phyloP scores from a whole-genome alignment of 805 yeast genomes.

The Kodamaea hsintzibuensis region DNA sequence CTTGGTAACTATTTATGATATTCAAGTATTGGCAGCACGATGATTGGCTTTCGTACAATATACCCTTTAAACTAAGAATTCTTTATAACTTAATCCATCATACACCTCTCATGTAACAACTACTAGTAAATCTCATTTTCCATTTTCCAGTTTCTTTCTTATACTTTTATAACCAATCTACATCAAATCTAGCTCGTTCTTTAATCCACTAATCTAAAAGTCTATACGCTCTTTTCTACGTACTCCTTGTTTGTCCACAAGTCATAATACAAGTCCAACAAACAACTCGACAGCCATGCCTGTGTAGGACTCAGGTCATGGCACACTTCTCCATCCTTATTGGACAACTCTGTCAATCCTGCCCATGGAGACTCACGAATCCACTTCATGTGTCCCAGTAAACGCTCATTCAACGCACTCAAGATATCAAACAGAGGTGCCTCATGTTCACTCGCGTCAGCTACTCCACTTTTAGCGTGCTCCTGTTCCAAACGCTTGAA shows the following conservation, averaged over 20 bases:
- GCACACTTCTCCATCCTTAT: constrained; percentile 81
- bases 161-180: no score
- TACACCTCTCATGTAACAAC: no score
- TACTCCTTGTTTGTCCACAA: constrained; percentile 32
- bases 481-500: constrained; percentile 48
- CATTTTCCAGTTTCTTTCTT: no score
- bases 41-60: no score
- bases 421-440: constrained; percentile 52
- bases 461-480: constrained; percentile 22
- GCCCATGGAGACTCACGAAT: constrained; percentile 83
- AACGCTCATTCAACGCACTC: constrained; percentile 58
- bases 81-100: no score
- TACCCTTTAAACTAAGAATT: no score
- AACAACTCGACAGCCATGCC: constrained; percentile 92
- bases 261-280: constrained; percentile 78
- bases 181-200: neutral
- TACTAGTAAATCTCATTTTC: no score
- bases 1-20: no score
- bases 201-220: neutral
- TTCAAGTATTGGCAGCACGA: no score
- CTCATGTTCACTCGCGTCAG: constrained; percentile 9
- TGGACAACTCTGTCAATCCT: constrained; percentile 89
- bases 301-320: constrained; percentile 91
- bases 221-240: neutral
- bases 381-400: constrained; percentile 69